phyloP scores from a whole-genome alignment of 2,329 filamentous ascomycete genomes.

The Chaetothyriales sp. region DNA sequence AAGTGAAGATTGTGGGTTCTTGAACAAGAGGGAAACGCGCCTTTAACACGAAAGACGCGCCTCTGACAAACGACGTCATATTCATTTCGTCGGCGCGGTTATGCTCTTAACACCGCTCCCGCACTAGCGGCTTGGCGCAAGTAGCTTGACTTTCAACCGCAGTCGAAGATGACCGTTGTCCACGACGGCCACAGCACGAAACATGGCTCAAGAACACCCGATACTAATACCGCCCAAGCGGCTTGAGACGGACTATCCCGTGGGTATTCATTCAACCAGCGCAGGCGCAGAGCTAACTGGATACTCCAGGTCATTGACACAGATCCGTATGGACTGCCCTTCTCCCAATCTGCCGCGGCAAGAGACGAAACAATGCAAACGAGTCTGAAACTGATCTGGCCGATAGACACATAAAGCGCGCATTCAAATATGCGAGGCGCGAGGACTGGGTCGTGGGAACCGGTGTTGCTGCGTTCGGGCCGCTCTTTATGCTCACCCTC shows the following conservation, averaged over 20 bases:
- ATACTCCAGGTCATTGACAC: constrained; percentile 80
- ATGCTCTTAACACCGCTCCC: background rate
- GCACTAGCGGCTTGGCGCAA: background rate
- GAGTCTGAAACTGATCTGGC: background rate
- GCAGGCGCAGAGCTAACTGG: constrained; percentile 13
- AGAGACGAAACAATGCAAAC: background rate
- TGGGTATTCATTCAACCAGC: constrained; percentile 34
- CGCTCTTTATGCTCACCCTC: constrained; percentile 59
- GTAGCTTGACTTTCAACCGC: background rate
- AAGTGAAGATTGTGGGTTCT: background rate
- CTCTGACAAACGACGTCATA: background rate
- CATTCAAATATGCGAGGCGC: constrained; percentile 69
- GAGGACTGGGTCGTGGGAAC: constrained; percentile 66
- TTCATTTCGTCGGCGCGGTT: background rate
- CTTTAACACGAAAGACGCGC: background rate
- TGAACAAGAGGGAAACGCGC: background rate
- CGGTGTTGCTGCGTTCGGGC: constrained; percentile 54
- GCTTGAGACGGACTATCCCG: constrained; percentile 70
- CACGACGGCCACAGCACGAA: background rate
- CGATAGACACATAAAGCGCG: constrained; percentile 61
- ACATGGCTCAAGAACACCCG: constrained; percentile 20
- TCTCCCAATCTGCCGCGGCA: background rate
- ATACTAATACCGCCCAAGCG: constrained; percentile 58
- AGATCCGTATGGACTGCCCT: constrained; percentile 61
- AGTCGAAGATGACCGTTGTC: background rate